Conservation (phyloP, 176 grass and related monocot genomes). For the Melocanna baccifera region DNA sequence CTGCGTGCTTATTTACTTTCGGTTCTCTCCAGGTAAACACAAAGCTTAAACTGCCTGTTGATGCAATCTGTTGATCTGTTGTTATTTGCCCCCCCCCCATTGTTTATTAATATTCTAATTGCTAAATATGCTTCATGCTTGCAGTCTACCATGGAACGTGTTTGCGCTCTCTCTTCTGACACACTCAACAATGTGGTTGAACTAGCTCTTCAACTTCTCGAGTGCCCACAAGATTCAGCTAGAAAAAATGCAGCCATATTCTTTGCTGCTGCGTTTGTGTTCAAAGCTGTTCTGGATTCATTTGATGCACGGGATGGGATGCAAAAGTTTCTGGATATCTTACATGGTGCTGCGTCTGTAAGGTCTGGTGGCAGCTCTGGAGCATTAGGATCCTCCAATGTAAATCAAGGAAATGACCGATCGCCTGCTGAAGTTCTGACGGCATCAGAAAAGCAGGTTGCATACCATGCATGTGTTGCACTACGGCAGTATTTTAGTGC, state of each 20-base stretch:
- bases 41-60: neutral
- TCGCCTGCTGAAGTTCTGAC: conserved; percentile 67
- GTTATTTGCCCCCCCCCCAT: neutral
- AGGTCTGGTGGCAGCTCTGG: conserved; percentile 73
- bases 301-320: conserved; percentile 84
- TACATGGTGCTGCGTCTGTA: conserved; percentile 69
- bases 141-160: conserved; percentile 93
- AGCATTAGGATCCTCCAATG: conserved; percentile 52
- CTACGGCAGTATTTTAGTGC: conserved; percentile 92
- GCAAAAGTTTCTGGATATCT: conserved; percentile 80
- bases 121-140: conserved; percentile 27
- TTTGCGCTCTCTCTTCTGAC: conserved; percentile 73
- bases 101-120: neutral
- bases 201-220: conserved; percentile 83
- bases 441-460: conserved; percentile 88
- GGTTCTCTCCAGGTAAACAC: conserved; percentile 86
- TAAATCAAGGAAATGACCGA: conserved; percentile 55
- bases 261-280: conserved; percentile 93
- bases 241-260: conserved; percentile 90
- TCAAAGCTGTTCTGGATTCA: conserved; percentile 89
- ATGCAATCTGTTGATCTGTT: neutral
- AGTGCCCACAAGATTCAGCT: conserved; percentile 77
- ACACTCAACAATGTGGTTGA: conserved; percentile 80
- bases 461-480: conserved; percentile 94
- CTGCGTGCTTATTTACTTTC: conserved; percentile 89